Evolutionary conservation across 805 yeast genomes (phyloP).

Genomic region (Yarrowia keelungensis): DNA sequence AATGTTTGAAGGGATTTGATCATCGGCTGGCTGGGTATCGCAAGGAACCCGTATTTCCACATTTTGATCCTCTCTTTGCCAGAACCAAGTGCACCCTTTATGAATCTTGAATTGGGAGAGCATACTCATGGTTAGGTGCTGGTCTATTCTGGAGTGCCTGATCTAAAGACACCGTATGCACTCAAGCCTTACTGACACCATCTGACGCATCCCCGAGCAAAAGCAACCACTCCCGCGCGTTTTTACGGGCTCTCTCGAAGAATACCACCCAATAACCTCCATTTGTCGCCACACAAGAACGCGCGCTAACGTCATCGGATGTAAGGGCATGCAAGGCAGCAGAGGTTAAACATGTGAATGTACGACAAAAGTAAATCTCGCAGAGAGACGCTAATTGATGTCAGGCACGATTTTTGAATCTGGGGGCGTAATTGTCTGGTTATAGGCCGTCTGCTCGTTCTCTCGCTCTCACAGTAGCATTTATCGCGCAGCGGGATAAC

Average conservation of each 20-base stretch:
- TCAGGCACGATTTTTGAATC: neutral
- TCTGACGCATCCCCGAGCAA: neutral
- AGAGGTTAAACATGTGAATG: slow-evolving; percentile 13
- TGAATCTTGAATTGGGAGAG: neutral
- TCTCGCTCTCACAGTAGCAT: neutral
- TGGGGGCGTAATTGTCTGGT: neutral
- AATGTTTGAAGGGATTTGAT: too few relatives aligned
- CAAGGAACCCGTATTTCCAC: too few relatives aligned
- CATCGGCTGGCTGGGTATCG: too few relatives aligned
- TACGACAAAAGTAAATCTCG: slow-evolving; percentile 2
- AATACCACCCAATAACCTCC: neutral
- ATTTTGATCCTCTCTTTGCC: too few relatives aligned
- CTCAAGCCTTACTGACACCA: too few relatives aligned
- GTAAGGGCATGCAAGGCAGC: slow-evolving; percentile 24
- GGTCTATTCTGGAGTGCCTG: neutral
- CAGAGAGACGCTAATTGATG: slow-evolving; percentile 1
- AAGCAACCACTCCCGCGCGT: neutral
- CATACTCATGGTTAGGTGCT: too few relatives aligned
- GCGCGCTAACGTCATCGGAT: slow-evolving; percentile 4
- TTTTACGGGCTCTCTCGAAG: neutral
- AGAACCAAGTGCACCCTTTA: too few relatives aligned
- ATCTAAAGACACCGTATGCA: slow-evolving; percentile 1
- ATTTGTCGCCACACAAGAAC: neutral
- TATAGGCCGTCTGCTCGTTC: too few relatives aligned
- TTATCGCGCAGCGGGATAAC: slow-evolving; percentile 12